phyloP scores from a whole-genome alignment of 768 basidiomycete genomes.

The Tricholoma saponaceum region DNA sequence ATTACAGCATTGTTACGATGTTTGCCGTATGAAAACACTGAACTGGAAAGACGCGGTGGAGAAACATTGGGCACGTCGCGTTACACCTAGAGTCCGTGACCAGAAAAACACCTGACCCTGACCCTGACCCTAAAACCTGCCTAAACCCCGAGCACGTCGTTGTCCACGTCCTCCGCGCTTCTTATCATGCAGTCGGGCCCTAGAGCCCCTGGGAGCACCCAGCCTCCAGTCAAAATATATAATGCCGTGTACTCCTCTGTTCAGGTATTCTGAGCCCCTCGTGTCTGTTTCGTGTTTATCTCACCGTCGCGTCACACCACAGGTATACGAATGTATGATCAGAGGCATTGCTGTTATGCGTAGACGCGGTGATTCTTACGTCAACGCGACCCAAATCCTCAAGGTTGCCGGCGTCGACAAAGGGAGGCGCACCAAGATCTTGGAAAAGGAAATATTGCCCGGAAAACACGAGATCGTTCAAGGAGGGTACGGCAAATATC shows the following conservation, averaged over 20 bases:
- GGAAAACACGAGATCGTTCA: slow-evolving; percentile 98
- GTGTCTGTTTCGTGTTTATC: slow-evolving; percentile 21
- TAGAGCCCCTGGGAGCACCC: slow-evolving; percentile 36
- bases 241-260: slow-evolving; percentile 92
- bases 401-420: slow-evolving; percentile 99
- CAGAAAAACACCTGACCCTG: slow-evolving; percentile 10
- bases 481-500: slow-evolving; percentile 98
- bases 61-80: slow-evolving; percentile 31
- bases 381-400: slow-evolving; percentile 98
- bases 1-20: not conserved
- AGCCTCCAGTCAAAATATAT: slow-evolving; percentile 78
- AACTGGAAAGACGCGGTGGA: not conserved
- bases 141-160: slow-evolving; percentile 19
- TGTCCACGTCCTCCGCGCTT: slow-evolving; percentile 21
- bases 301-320: slow-evolving; percentile 29
- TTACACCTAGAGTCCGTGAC: slow-evolving; percentile 21
- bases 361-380: slow-evolving; percentile 87
- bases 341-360: slow-evolving; percentile 99
- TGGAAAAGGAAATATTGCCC: slow-evolving; percentile 94
- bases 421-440: slow-evolving; percentile 91
- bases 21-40: not conserved
- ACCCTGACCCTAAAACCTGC: slow-evolving; percentile 28
- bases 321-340: slow-evolving; percentile 99
- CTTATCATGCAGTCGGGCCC: slow-evolving; percentile 44
- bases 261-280: slow-evolving; percentile 42